phyloP scores from a whole-genome alignment of 495 filamentous ascomycete genomes.

The Xylaria curta region DNA sequence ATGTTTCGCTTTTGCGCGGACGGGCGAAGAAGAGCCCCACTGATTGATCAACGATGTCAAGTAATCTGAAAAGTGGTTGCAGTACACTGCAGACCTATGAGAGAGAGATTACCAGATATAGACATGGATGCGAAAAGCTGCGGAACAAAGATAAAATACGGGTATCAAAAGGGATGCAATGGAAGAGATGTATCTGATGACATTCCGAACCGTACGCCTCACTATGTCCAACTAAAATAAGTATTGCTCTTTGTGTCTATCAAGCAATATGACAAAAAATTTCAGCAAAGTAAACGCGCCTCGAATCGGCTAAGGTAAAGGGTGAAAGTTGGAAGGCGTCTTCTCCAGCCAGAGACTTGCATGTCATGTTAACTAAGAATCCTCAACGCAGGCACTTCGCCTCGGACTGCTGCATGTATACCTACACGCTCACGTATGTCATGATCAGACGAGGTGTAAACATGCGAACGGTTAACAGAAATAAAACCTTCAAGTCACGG shows the following conservation, averaged over 20 bases:
- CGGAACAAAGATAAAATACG: neutral
- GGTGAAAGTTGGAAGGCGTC: neutral
- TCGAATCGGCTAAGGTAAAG: neutral
- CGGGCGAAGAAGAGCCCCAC: neutral
- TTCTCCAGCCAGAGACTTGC: neutral
- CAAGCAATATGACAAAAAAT: neutral
- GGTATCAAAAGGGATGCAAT: too few species aligned
- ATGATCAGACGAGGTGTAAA: neutral
- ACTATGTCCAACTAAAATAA: neutral
- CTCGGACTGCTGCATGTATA: constrained; percentile 4
- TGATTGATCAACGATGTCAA: neutral
- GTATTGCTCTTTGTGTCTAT: neutral
- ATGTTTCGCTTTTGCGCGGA: constrained; percentile 10
- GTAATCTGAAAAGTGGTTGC: constrained; percentile 12
- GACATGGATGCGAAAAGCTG: constrained; percentile 7
- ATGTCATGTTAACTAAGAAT: neutral
- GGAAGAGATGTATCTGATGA: neutral
- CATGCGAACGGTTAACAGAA: neutral
- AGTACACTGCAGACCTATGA: neutral
- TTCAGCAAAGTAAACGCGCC: neutral
- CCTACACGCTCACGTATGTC: neutral
- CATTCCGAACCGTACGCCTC: neutral
- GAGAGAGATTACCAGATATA: constrained; percentile 11
- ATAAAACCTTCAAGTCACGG: neutral
- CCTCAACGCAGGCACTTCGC: constrained; percentile 20